Evolutionary conservation across 371 early-diverging fungal genomes (phyloP), one percentile per base, ranked within the genome.

Genomic region (Actinomortierella ambigua): DNA sequence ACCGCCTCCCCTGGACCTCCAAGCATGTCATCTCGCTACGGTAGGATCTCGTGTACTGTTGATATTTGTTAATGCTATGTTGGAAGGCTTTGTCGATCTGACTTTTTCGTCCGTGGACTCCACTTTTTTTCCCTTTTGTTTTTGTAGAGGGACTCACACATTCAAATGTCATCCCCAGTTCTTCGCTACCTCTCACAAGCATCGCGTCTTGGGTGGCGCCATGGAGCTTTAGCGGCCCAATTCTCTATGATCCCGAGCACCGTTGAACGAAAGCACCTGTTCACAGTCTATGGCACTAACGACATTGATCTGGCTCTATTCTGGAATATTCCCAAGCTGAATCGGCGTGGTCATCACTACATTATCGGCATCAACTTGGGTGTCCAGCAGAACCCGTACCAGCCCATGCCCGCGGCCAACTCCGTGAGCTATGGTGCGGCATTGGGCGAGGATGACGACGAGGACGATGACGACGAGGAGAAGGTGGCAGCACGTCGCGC

Each of bases 251-350:
- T 95, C 2, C 68, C 88, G 4, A 60, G 68, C 8, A 68, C 75
- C 1, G 68, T 79, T 14, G 78, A 85, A 18, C 73, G 76, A 14
- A 65, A 69, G 1, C 63, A 84, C 48, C 55, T 90, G 20, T 95
- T 95, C 66, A 86, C 94, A 0, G 75, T 94, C 9, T 95, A 89
- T 66, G 88, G 84, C 55, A 85, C 91, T 13, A 92, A 90, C 51
- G 94, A 95, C 58, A 83, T 95, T 22, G 98, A 97, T 65, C 79
- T 96, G 50, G 81, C 88, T 3, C 61, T 97, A n/a, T 90, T 92
- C 64, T 97, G 95, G 95, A 85, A 89, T 47, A 80, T 85, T 14
- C 87, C 82, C 28, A 78, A 80, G 24, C 66, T 77, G 69, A 78
- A 69, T 41, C 82, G 84, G 1, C 83, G 81, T 40, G 89, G 97